These are phyloP conservation scores for Phyllosticta ampelicida DNA, from an alignment of 2,329 filamentous ascomycete genomes.

Conservation along the genomic window DNA sequence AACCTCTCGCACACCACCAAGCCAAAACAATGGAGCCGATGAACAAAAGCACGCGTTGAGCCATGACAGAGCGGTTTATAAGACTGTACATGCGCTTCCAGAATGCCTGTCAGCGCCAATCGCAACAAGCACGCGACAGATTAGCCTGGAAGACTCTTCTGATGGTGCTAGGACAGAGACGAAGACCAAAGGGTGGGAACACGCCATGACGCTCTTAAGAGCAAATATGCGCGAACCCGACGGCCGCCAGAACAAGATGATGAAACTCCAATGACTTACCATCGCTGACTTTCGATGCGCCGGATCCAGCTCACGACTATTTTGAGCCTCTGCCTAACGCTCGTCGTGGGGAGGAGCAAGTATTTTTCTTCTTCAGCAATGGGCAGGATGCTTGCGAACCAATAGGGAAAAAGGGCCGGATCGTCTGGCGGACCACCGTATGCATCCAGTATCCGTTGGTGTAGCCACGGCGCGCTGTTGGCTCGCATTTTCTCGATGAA, in stretches of 20 bases:
- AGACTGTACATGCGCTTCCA: conserved; percentile 29
- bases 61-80: conserved; percentile 21
- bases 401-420: conserved; percentile 72
- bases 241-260: not conserved
- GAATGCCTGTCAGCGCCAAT: conserved; percentile 24
- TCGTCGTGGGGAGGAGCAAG: conserved; percentile 57
- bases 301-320: conserved; percentile 71
- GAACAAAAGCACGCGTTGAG: conserved; percentile 9
- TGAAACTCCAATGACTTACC: conserved; percentile 44
- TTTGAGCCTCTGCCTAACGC: conserved; percentile 71
- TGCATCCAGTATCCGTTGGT: conserved; percentile 57
- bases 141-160: conserved; percentile 7
- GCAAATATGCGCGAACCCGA: not conserved
- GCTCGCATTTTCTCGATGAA: conserved; percentile 62
- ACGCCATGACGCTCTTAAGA: conserved; percentile 1
- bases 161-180: conserved; percentile 1
- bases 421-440: conserved; percentile 72
- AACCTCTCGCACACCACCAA: conserved; percentile 6
- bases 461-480: conserved; percentile 63
- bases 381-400: conserved; percentile 75
- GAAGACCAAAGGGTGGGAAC: not conserved
- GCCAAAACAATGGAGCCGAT: conserved; percentile 6
- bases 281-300: conserved; percentile 57
- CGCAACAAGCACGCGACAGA: conserved; percentile 1
- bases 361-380: conserved; percentile 73